Evolutionary conservation across 2,329 filamentous ascomycete species (phyloP).

Genomic region (Colletotrichum simmondsii): DNA sequence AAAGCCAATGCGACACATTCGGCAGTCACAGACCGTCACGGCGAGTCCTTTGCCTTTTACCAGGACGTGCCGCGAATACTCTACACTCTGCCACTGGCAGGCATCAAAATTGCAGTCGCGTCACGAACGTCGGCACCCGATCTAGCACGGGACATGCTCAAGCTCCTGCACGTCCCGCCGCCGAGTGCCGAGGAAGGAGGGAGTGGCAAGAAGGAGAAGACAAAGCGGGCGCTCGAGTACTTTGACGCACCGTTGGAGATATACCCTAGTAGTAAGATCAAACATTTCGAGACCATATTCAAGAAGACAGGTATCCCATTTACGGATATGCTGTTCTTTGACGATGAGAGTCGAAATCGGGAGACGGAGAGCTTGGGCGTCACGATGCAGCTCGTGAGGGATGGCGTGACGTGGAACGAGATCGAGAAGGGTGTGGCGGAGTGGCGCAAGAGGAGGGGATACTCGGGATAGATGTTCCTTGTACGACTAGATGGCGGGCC

Average conservation of each 20-base stretch:
- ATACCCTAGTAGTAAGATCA: slow-evolving; percentile 84
- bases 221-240: slow-evolving; percentile 63
- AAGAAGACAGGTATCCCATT: slow-evolving; percentile 77
- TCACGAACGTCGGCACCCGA: slow-evolving; percentile 84
- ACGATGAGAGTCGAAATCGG: slow-evolving; percentile 87
- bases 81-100: slow-evolving; percentile 61
- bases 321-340: slow-evolving; percentile 94
- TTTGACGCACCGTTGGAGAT: slow-evolving; percentile 74
- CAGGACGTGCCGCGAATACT: slow-evolving; percentile 75
- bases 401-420: slow-evolving; percentile 82
- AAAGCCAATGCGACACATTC: slow-evolving; percentile 56
- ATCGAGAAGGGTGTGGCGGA: slow-evolving; percentile 82
- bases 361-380: slow-evolving; percentile 85
- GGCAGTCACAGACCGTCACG: slow-evolving; percentile 62
- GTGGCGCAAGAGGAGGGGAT: slow-evolving; percentile 81
- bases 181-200: slow-evolving; percentile 38
- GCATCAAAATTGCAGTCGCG: slow-evolving; percentile 75
- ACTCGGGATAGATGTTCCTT: not conserved
- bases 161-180: slow-evolving; percentile 71
- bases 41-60: slow-evolving; percentile 79
- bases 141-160: slow-evolving; percentile 83
- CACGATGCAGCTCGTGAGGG: slow-evolving; percentile 83
- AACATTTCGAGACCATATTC: slow-evolving; percentile 82
- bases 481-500: too few relatives aligned
- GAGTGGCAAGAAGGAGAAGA: slow-evolving; percentile 43